Percentiles rank a stretch among this genome's conserved stretches.
phyloP scores from a whole-genome alignment of 2,329 filamentous ascomycete genomes.

The Phialemonium atrogriseum region DNA sequence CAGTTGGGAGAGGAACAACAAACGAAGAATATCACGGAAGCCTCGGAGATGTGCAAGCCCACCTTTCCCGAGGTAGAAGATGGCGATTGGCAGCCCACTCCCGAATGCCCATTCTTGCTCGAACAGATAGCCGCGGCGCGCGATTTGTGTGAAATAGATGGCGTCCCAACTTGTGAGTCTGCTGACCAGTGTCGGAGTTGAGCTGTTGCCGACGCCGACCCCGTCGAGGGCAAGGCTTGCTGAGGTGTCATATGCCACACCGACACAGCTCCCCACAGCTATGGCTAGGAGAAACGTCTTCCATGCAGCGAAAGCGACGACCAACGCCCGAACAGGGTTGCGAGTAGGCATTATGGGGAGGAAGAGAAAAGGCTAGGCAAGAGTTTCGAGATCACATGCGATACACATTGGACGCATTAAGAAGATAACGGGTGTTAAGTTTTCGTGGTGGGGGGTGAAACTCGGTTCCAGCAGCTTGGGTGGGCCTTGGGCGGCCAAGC shows the following conservation, averaged over 20 bases:
- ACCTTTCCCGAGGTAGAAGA: slow-evolving; percentile 28
- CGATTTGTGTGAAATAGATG: slow-evolving; percentile 61
- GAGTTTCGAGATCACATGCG: too few relatives aligned
- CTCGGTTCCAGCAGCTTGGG: too few relatives aligned
- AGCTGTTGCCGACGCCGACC: slow-evolving; percentile 20
- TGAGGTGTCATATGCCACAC: slow-evolving; percentile 72
- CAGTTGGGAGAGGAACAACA: neutral
- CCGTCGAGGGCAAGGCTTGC: slow-evolving; percentile 39
- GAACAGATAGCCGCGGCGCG: slow-evolving; percentile 57
- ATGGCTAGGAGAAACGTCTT: slow-evolving; percentile 59
- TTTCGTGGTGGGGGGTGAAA: too few relatives aligned
- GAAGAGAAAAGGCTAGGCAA: too few relatives aligned
- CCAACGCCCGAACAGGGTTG: slow-evolving; percentile 17
- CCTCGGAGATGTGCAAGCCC: slow-evolving; percentile 6
- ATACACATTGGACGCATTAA: too few relatives aligned
- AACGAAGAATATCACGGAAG: neutral
- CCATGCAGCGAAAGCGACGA: slow-evolving; percentile 50
- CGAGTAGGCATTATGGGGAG: too few relatives aligned
- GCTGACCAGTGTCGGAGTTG: slow-evolving; percentile 27
- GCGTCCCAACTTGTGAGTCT: slow-evolving; percentile 73
- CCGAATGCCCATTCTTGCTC: slow-evolving; percentile 88
- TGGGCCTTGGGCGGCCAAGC: too few relatives aligned
- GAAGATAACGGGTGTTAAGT: too few relatives aligned
- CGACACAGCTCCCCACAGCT: slow-evolving; percentile 39
- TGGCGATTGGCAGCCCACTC: slow-evolving; percentile 32